Percentiles rank a stretch among this genome's conserved stretches.
phyloP scores from a whole-genome alignment of 306 rosid species.

The Corylus americana region DNA sequence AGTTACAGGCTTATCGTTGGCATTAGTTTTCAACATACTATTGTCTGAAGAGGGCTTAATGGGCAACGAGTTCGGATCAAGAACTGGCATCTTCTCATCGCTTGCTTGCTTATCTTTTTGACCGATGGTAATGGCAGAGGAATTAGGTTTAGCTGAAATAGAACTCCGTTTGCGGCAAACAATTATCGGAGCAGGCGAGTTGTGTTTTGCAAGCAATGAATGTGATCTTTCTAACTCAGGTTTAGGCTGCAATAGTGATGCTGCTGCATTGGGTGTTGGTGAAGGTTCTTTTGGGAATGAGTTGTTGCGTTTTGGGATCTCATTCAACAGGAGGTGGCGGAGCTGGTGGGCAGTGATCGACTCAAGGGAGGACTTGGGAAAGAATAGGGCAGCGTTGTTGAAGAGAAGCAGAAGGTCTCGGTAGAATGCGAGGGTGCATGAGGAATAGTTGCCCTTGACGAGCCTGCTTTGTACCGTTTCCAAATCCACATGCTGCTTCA shows the following conservation, averaged over 20 bases:
- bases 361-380: constrained; percentile 53
- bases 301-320: constrained; percentile 25
- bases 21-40: constrained; percentile 24
- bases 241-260: constrained; percentile 26
- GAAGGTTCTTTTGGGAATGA: constrained; percentile 35
- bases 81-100: constrained; percentile 41
- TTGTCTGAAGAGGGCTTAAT: constrained; percentile 36
- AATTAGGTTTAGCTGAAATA: constrained; percentile 42
- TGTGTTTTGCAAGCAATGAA: constrained; percentile 54
- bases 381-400: constrained; percentile 57
- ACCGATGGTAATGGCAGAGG: constrained; percentile 34
- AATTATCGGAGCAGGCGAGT: constrained; percentile 61
- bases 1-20: constrained; percentile 65
- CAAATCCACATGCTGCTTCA: constrained; percentile 65
- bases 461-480: constrained; percentile 52
- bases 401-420: constrained; percentile 67
- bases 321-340: constrained; percentile 40
- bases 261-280: constrained; percentile 23
- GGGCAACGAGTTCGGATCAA: constrained; percentile 47
- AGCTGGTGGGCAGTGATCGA: constrained; percentile 48
- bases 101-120: constrained; percentile 45
- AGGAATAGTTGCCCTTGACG: constrained; percentile 53
- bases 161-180: constrained; percentile 78
- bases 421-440: constrained; percentile 43
- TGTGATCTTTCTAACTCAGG: constrained; percentile 43